Conservation (phyloP, 768 basidiomycete genomes). For the Phanerochaete sordida region DNA sequence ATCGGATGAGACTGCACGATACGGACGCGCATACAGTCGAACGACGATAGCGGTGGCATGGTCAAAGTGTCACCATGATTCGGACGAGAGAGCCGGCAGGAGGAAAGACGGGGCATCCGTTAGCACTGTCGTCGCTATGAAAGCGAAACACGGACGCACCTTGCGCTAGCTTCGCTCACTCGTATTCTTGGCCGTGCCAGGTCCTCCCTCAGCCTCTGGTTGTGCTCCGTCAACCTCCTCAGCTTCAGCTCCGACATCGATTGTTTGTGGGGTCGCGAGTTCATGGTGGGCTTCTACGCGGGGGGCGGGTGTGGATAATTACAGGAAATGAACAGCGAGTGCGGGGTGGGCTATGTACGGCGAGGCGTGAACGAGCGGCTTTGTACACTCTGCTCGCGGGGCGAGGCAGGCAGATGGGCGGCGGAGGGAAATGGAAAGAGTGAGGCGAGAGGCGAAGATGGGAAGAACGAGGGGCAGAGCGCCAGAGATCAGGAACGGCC, state of each 20-base stretch:
- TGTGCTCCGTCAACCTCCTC: conserved; percentile 89
- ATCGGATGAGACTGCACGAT: conserved; percentile 74
- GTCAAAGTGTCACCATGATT: background rate
- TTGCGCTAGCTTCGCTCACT: conserved; percentile 88
- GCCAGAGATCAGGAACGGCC: conserved; percentile 2
- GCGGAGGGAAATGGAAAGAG: background rate
- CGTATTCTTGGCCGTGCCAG: conserved; percentile 83
- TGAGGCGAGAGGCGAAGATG: background rate
- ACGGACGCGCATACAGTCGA: background rate
- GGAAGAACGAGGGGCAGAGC: background rate
- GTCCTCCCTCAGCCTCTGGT: conserved; percentile 87
- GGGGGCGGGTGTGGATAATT: conserved; percentile 5
- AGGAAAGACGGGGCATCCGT: background rate
- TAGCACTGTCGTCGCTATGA: background rate
- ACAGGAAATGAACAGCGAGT: conserved; percentile 4
- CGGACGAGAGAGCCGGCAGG: background rate
- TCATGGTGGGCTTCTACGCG: conserved; percentile 41
- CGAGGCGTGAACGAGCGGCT: conserved; percentile 4
- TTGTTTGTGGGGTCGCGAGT: conserved; percentile 80
- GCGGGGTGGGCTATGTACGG: background rate
- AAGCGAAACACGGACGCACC: conserved; percentile 45
- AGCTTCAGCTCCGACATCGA: conserved; percentile 98
- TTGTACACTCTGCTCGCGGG: background rate
- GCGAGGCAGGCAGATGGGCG: background rate
- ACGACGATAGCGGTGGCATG: background rate